A percentile compares a stretch with the other conserved stretches of the same genome.
Evolutionary conservation across 495 filamentous ascomycete genomes (phyloP).

Genomic region (Penicillium roqueforti): DNA sequence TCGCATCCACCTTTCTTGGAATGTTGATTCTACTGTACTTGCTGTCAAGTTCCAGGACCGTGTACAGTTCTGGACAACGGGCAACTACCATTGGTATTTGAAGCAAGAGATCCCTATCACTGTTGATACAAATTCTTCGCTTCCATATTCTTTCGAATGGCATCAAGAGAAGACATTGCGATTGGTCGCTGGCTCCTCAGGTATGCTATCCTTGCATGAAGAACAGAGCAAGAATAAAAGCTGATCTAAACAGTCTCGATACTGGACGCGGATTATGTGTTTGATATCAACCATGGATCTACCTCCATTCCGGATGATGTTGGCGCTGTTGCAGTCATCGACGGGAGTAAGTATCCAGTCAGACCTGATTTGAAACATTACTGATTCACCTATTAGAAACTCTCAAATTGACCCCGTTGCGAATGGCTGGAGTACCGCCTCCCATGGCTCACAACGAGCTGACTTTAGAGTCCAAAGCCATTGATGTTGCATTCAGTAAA

Average conservation of each 20-base stretch:
- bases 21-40: conserved; percentile 83
- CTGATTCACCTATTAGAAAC: conserved; percentile 25
- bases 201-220: conserved; percentile 19
- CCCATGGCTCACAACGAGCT: conserved; percentile 87
- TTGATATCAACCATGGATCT: conserved; percentile 63
- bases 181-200: conserved; percentile 49
- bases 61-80: conserved; percentile 92
- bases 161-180: conserved; percentile 78
- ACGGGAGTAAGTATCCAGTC: conserved; percentile 57
- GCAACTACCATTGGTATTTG: conserved; percentile 98
- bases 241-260: conserved; percentile 36
- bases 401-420: conserved; percentile 81
- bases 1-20: conserved; percentile 73
- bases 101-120: conserved; percentile 75
- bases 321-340: conserved; percentile 81
- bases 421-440: conserved; percentile 80
- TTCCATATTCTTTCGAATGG: conserved; percentile 56
- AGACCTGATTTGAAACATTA: conserved; percentile 19
- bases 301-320: conserved; percentile 68
- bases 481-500: conserved; percentile 71
- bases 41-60: conserved; percentile 72
- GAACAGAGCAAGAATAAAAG: background rate
- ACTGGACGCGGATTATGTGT: conserved; percentile 63
- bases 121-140: conserved; percentile 19
- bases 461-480: conserved; percentile 52